phyloP scores from a whole-genome alignment of 2,329 filamentous ascomycete genomes.

The Aspergillus sp. region DNA sequence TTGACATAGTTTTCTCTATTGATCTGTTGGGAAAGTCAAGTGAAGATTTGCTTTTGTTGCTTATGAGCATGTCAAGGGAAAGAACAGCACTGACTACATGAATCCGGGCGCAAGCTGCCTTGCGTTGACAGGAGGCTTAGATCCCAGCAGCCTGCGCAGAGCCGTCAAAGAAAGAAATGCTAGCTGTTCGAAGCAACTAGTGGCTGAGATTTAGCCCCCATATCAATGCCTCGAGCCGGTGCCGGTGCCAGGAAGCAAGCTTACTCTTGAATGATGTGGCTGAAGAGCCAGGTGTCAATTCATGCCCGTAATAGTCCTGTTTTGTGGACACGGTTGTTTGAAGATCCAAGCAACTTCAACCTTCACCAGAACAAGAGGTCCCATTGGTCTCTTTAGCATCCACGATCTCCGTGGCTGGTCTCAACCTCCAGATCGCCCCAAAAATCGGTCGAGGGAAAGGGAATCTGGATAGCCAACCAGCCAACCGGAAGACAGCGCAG shows the following conservation, averaged over 20 bases:
- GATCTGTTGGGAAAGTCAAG: background rate
- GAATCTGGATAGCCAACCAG: constrained; percentile 8
- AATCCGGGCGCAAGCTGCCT: background rate
- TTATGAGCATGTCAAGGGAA: background rate
- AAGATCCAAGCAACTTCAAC: background rate
- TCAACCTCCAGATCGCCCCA: constrained; percentile 7
- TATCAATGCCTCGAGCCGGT: background rate
- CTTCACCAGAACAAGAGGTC: background rate
- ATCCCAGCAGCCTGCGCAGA: background rate
- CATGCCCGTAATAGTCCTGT: background rate
- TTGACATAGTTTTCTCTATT: background rate
- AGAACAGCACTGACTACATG: background rate
- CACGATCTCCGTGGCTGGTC: background rate
- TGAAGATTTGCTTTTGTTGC: too few species aligned
- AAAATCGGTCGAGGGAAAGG: constrained; percentile 14
- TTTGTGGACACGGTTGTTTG: background rate
- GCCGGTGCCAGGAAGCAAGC: background rate
- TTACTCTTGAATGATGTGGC: constrained; percentile 6
- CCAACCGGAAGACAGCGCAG: constrained; percentile 22
- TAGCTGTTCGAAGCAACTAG: background rate
- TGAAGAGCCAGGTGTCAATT: constrained; percentile 8
- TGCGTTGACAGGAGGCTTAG: background rate
- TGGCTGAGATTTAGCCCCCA: background rate
- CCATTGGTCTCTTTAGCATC: background rate
- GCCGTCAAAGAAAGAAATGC: background rate